Percentiles rank a stretch among this genome's conserved stretches.
These are phyloP conservation scores for Aphanoascus verrucosus DNA, from an alignment of 2,329 filamentous ascomycete species.

Conservation along the genomic window DNA sequence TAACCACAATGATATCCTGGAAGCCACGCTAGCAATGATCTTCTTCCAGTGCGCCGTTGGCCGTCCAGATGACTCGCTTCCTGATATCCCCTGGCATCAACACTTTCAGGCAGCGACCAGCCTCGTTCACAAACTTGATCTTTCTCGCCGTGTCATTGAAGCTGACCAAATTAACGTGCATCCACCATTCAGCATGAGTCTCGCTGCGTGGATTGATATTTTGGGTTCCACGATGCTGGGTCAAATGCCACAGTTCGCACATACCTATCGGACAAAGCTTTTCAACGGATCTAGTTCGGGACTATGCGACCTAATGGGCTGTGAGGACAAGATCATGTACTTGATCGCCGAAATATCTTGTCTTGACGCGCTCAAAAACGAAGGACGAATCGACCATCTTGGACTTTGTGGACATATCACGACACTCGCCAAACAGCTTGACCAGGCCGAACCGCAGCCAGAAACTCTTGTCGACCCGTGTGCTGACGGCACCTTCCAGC, in stretches of 20 bases:
- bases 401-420: conserved; percentile 81
- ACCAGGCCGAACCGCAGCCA: conserved; percentile 61
- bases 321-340: conserved; percentile 95
- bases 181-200: conserved; percentile 87
- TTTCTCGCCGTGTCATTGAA: conserved; percentile 57
- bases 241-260: conserved; percentile 73
- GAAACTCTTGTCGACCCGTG: conserved; percentile 50
- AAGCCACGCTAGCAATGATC: conserved; percentile 85
- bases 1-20: conserved; percentile 73
- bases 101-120: conserved; percentile 88
- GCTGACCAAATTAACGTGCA: conserved; percentile 50
- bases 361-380: conserved; percentile 74
- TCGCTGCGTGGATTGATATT: conserved; percentile 87
- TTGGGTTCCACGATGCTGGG: conserved; percentile 88
- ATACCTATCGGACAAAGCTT: conserved; percentile 93
- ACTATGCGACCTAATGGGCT: conserved; percentile 89
- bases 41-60: conserved; percentile 91
- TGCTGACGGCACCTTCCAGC: conserved; percentile 58
- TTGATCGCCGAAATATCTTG: conserved; percentile 95
- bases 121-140: conserved; percentile 72
- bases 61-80: conserved; percentile 68
- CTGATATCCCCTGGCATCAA: conserved; percentile 92
- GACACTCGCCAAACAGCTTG: conserved; percentile 77
- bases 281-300: conserved; percentile 56
- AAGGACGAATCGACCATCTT: conserved; percentile 69